Conservation (phyloP, 1,284 basidiomycete species). For the Chiua sp. region DNA sequence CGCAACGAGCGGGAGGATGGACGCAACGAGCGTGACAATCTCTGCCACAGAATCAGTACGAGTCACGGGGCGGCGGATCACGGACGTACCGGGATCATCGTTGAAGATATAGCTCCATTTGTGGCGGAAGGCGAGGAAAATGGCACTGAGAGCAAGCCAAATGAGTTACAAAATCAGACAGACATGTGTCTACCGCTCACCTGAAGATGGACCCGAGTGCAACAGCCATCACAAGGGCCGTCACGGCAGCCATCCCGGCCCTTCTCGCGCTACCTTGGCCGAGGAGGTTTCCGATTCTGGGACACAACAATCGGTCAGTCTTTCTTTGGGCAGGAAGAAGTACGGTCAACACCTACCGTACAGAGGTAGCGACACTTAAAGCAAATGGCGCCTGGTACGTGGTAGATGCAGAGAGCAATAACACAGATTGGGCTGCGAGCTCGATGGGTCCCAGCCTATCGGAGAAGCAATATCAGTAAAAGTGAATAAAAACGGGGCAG, state of each 20-base stretch:
- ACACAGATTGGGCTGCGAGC: conserved; percentile 77
- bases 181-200: conserved; percentile 39
- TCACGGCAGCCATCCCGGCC: conserved; percentile 67
- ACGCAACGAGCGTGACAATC: conserved; percentile 70
- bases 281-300: conserved; percentile 81
- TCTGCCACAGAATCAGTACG: conserved; percentile 39
- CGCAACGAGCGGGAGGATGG: conserved; percentile 76
- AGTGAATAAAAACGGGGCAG: background rate
- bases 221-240: conserved; percentile 67
- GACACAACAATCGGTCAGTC: background rate
- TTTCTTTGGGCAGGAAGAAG: background rate
- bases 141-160: conserved; percentile 44
- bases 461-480: conserved; percentile 14
- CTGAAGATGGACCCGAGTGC: conserved; percentile 65
- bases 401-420: conserved; percentile 75
- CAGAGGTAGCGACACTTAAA: conserved; percentile 81
- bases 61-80: background rate
- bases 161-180: background rate
- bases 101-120: conserved; percentile 88
- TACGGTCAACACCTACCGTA: conserved; percentile 59
- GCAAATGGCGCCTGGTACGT: conserved; percentile 90
- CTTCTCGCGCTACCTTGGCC: conserved; percentile 75
- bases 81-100: conserved; percentile 65
- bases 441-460: conserved; percentile 59
- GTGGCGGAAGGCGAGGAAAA: conserved; percentile 77